A percentile compares a stretch with the other conserved stretches of the same genome.
Evolutionary conservation across 345 rosid species (phyloP).

Genomic region (Euclidium syriacum): DNA sequence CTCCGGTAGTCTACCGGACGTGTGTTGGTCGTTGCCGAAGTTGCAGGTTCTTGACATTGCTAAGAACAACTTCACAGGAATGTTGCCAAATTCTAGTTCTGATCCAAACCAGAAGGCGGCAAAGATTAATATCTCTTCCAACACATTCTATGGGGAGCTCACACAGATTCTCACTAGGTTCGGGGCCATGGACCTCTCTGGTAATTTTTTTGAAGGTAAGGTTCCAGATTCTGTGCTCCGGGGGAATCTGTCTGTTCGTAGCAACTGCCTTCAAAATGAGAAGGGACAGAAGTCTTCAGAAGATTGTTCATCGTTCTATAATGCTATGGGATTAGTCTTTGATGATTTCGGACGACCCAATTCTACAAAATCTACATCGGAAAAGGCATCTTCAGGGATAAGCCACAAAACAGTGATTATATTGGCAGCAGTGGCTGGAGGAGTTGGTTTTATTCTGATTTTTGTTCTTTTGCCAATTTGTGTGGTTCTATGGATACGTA

Average conservation of each 20-base stretch:
- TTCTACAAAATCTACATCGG: constrained; percentile 37
- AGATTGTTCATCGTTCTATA: constrained; percentile 64
- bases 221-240: constrained; percentile 52
- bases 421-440: constrained; percentile 64
- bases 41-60: constrained; percentile 64
- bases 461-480: constrained; percentile 36
- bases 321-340: constrained; percentile 53
- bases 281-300: constrained; percentile 49
- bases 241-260: constrained; percentile 46
- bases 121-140: constrained; percentile 57
- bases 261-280: constrained; percentile 68
- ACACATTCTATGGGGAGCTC: constrained; percentile 70
- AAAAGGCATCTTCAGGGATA: constrained; percentile 32
- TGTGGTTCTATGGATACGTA: constrained; percentile 42
- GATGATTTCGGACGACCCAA: constrained; percentile 80
- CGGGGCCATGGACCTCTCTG: constrained; percentile 45
- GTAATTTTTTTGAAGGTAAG: constrained; percentile 76
- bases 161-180: constrained; percentile 47
- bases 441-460: constrained; percentile 44
- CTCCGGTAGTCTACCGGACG: constrained; percentile 49
- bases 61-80: constrained; percentile 69
- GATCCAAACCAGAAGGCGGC: constrained; percentile 35
- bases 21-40: constrained; percentile 54
- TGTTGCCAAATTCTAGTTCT: constrained; percentile 42
- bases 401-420: constrained; percentile 45